Conservation (phyloP, 305 asterid genomes). For the Fraxinus platypoda region DNA sequence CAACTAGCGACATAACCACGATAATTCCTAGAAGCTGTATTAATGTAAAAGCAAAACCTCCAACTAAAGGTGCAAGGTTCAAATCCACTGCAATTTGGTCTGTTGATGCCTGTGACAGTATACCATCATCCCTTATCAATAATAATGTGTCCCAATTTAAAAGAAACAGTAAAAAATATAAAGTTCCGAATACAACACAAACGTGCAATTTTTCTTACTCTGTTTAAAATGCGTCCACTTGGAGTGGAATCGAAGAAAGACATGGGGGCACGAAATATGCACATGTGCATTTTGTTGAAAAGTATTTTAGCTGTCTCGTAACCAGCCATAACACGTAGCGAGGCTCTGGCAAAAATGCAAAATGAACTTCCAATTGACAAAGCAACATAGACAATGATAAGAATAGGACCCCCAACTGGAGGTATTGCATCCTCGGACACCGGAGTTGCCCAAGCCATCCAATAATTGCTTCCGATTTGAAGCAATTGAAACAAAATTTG, state of each 20-base stretch:
- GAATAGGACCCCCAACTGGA: conserved; percentile 49
- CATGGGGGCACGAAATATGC: conserved; percentile 92
- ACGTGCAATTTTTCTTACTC: conserved; percentile 43
- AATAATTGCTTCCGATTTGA: conserved; percentile 87
- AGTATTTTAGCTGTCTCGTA: conserved; percentile 65
- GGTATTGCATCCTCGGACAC: conserved; percentile 56
- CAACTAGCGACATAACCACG: conserved; percentile 75
- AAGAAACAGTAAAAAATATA: not conserved
- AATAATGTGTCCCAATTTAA: conserved; percentile 28
- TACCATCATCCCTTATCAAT: conserved; percentile 34
- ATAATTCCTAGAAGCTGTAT: conserved; percentile 70
- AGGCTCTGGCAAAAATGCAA: conserved; percentile 55
- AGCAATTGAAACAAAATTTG: conserved; percentile 55
- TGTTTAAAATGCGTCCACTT: conserved; percentile 77
- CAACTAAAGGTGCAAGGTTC: conserved; percentile 45
- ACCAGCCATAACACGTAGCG: conserved; percentile 46
- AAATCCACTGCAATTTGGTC: conserved; percentile 78
- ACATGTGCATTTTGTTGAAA: conserved; percentile 60
- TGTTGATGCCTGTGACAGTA: conserved; percentile 66
- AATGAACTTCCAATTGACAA: conserved; percentile 62
- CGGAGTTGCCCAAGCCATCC: conserved; percentile 99
- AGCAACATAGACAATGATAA: conserved; percentile 61
- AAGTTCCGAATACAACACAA: not conserved
- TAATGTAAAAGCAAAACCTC: conserved; percentile 46
- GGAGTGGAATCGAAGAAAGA: conserved; percentile 95